Conservation (phyloP, 1,139 yeast genomes). For the Citeromyces siamensis region DNA sequence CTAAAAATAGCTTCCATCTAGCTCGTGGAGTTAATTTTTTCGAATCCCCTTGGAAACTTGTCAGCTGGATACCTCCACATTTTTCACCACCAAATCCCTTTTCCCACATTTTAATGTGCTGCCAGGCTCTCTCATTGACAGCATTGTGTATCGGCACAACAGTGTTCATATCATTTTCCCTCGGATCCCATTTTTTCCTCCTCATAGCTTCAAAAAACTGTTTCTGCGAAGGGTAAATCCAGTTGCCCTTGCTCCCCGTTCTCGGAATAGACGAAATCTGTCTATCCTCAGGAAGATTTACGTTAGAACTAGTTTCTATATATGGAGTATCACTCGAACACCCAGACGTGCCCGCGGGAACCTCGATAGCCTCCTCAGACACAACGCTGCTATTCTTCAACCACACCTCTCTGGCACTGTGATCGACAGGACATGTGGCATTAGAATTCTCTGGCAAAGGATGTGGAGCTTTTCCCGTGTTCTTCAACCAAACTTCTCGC, state of each 20-base stretch:
- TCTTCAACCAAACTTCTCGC: slow-evolving; percentile 43
- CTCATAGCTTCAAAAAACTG: slow-evolving; percentile 93
- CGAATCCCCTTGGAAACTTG: slow-evolving; percentile 85
- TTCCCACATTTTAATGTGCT: slow-evolving; percentile 79
- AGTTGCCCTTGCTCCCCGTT: slow-evolving; percentile 48
- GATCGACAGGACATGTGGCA: slow-evolving; percentile 41
- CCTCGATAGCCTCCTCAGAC: slow-evolving; percentile 28
- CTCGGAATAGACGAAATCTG: slow-evolving; percentile 81
- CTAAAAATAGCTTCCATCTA: slow-evolving; percentile 53
- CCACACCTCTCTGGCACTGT: slow-evolving; percentile 38
- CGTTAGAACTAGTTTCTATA: slow-evolving; percentile 18
- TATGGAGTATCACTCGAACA: slow-evolving; percentile 30
- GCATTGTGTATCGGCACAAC: slow-evolving; percentile 92
- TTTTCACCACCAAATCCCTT: slow-evolving; percentile 39
- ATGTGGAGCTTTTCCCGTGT: slow-evolving; percentile 12
- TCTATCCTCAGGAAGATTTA: slow-evolving; percentile 49
- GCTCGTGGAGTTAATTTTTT: slow-evolving; percentile 84
- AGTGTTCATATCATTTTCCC: slow-evolving; percentile 71
- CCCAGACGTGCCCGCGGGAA: slow-evolving; percentile 21
- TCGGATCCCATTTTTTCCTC: slow-evolving; percentile 81
- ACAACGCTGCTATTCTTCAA: slow-evolving; percentile 20
- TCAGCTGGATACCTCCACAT: slow-evolving; percentile 80
- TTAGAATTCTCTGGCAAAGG: slow-evolving; percentile 13
- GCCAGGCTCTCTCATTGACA: slow-evolving; percentile 92
- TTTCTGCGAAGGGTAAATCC: slow-evolving; percentile 94